These are phyloP conservation scores for Bretschneidera sinensis DNA, from an alignment of 345 rosid species.

Conservation along the genomic window DNA sequence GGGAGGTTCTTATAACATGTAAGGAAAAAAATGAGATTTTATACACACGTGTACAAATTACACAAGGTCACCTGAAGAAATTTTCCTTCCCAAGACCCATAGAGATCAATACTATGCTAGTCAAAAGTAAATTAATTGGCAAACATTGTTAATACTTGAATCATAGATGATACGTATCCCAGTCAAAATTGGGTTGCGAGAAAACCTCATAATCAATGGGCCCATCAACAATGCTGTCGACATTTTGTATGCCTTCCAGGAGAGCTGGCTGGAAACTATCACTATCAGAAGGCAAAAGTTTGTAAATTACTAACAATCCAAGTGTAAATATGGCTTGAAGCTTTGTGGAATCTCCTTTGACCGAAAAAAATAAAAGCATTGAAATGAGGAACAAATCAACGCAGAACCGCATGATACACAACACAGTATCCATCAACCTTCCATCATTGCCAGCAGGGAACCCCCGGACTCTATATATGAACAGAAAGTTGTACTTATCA, in stretches of 20 bases:
- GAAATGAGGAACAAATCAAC: conserved; percentile 79
- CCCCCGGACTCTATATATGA: conserved; percentile 85
- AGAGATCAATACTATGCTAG: conserved; percentile 1
- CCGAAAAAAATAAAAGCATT: conserved; percentile 85
- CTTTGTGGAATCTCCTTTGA: conserved; percentile 89
- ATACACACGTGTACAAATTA: conserved; percentile 1
- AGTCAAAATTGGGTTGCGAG: conserved; percentile 85
- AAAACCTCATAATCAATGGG: conserved; percentile 84
- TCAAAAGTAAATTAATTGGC: conserved; percentile 14
- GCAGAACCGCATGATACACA: conserved; percentile 79
- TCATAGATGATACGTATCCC: conserved; percentile 64
- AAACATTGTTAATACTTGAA: conserved; percentile 17
- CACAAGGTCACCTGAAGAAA: not conserved
- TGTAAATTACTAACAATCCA: conserved; percentile 76
- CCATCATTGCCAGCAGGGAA: conserved; percentile 98
- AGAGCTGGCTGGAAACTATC: conserved; percentile 64
- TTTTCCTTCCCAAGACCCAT: not conserved
- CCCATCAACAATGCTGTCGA: conserved; percentile 77
- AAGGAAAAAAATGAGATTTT: not conserved
- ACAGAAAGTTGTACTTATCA: conserved; percentile 93
- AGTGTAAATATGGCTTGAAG: conserved; percentile 96
- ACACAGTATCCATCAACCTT: conserved; percentile 89
- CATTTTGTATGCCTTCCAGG: conserved; percentile 63
- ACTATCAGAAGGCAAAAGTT: conserved; percentile 71
- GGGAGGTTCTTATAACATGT: not conserved